A percentile compares a stretch with the other conserved stretches of the same genome.
These are phyloP conservation scores for Penicillium sp. DNA, from an alignment of 2,329 filamentous ascomycete species.

Conservation along the genomic window DNA sequence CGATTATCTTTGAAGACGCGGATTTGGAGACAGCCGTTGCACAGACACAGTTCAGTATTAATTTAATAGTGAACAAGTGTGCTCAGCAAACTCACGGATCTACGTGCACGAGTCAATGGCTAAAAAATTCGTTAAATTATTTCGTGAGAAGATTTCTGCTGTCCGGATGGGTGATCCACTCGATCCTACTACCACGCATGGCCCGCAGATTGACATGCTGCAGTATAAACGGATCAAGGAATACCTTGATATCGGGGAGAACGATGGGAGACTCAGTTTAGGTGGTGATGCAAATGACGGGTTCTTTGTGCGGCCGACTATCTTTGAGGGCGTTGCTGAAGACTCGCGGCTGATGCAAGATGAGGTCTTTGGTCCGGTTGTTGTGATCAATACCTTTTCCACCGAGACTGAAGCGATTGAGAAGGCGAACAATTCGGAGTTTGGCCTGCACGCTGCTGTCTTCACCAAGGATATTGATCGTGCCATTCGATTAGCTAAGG, in stretches of 20 bases:
- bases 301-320: slow-evolving; percentile 86
- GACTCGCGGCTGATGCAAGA: slow-evolving; percentile 35
- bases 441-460: slow-evolving; percentile 31
- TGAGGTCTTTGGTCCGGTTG: slow-evolving; percentile 47
- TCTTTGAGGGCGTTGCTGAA: slow-evolving; percentile 68
- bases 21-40: slow-evolving; percentile 47
- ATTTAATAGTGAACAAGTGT: slow-evolving; percentile 58
- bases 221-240: slow-evolving; percentile 84
- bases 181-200: slow-evolving; percentile 72
- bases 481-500: slow-evolving; percentile 26
- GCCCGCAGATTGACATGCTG: slow-evolving; percentile 75
- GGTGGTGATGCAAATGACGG: slow-evolving; percentile 72
- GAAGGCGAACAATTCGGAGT: slow-evolving; percentile 51
- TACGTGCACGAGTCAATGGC: slow-evolving; percentile 83
- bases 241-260: slow-evolving; percentile 65
- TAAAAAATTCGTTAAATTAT: slow-evolving; percentile 74
- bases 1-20: slow-evolving; percentile 37
- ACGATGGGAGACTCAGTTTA: slow-evolving; percentile 61
- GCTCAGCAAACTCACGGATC: slow-evolving; percentile 63
- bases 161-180: slow-evolving; percentile 81
- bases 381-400: slow-evolving; percentile 40
- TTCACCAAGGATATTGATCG: slow-evolving; percentile 33
- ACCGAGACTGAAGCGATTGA: slow-evolving; percentile 56
- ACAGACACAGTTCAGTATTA: slow-evolving; percentile 50
- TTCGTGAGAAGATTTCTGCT: slow-evolving; percentile 69